A percentile compares a stretch with the other conserved stretches of the same genome.
Conservation (phyloP, 225 moss, liverwort and hornwort species). For the Sphagnum tenellum region DNA sequence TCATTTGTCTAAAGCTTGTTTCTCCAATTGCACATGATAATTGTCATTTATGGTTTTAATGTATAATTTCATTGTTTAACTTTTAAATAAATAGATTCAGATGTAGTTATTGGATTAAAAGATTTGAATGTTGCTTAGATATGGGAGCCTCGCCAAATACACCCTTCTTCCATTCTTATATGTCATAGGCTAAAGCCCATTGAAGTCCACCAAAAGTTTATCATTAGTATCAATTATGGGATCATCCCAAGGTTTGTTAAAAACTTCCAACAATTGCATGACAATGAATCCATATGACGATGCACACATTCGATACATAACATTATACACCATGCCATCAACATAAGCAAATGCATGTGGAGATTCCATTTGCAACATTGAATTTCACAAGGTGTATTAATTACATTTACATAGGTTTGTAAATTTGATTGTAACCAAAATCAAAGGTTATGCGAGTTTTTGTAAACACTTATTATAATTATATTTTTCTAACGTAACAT, state of each 20-base stretch:
- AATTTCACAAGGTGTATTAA: no score
- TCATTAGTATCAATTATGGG: slow-evolving; percentile 7
- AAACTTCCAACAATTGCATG: no score
- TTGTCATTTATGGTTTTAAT: slow-evolving; percentile 4
- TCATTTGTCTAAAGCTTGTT: neutral
- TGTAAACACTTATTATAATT: no score
- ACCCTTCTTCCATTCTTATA: slow-evolving; percentile 7
- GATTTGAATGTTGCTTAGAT: neutral
- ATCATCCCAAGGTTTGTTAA: slow-evolving; percentile 9
- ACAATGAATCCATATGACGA: no score
- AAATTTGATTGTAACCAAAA: no score
- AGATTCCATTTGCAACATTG: no score
- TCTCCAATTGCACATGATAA: neutral
- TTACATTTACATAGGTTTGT: no score
- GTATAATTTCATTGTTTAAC: slow-evolving; percentile 1
- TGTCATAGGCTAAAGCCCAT: slow-evolving; percentile 2
- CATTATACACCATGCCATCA: no score
- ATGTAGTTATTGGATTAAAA: slow-evolving; percentile 1
- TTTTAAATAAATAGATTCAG: neutral
- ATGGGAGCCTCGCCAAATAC: slow-evolving; percentile 4
- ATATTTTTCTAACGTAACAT: no score
- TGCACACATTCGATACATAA: no score
- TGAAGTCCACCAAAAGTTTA: slow-evolving; percentile 2
- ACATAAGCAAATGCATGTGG: no score
- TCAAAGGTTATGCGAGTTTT: no score